Percentiles rank a stretch among this genome's conserved stretches.
phyloP scores from a whole-genome alignment of 1,284 basidiomycete species.

The Ceraceosorus guamensis region DNA sequence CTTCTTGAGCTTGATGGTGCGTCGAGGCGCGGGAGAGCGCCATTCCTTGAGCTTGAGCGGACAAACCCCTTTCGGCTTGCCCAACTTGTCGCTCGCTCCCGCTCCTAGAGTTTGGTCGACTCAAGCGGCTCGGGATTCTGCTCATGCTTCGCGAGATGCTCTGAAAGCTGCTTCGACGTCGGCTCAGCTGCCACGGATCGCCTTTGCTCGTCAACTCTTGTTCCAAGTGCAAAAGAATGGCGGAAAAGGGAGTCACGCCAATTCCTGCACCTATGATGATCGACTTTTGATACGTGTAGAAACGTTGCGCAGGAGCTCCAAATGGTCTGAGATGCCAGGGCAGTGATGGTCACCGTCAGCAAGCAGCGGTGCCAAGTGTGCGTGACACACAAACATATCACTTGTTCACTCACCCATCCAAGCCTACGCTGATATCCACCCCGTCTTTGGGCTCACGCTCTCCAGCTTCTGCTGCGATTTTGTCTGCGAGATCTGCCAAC shows the following conservation, averaged over 20 bases:
- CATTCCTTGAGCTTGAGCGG: background rate
- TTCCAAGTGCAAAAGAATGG: constrained; percentile 8
- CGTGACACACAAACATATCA: too few species aligned
- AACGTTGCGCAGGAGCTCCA: constrained; percentile 11
- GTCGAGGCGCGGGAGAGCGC: background rate
- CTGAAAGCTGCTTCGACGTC: background rate
- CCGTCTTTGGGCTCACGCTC: background rate
- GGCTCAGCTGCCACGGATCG: constrained; percentile 3
- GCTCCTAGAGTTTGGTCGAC: background rate
- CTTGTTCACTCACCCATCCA: constrained; percentile 1
- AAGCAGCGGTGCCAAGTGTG: too few species aligned
- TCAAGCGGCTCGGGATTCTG: background rate
- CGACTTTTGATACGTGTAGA: constrained; percentile 9
- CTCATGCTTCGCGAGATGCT: background rate
- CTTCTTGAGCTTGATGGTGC: background rate
- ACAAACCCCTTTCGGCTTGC: background rate
- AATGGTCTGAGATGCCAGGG: constrained; percentile 1
- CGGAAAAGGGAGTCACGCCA: constrained; percentile 11
- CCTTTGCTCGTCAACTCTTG: background rate
- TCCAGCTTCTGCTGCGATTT: background rate
- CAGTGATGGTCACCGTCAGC: too few species aligned
- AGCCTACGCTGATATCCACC: constrained; percentile 3
- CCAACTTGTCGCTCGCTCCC: background rate
- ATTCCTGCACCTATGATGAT: constrained; percentile 11
- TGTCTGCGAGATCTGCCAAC: constrained; percentile 3